Evolutionary conservation across 352 stramenopile species (phyloP).

Genomic region (Globisporangium irregulare): DNA sequence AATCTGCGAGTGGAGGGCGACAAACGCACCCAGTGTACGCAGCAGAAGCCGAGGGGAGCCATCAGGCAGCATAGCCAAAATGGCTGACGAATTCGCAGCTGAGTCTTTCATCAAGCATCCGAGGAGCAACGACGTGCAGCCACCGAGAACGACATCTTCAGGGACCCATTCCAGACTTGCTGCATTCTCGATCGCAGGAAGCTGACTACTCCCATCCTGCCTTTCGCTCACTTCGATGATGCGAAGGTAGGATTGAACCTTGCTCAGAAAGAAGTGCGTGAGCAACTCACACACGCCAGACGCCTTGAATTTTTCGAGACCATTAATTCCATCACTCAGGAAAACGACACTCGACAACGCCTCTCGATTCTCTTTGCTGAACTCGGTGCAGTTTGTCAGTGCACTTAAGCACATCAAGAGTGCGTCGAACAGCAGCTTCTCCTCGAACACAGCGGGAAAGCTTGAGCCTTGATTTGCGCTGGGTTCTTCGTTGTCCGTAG

Average conservation of each 20-base stretch:
- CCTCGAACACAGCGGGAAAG: constrained; percentile 16
- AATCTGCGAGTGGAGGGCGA: constrained; percentile 74
- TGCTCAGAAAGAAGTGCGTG: constrained; percentile 48
- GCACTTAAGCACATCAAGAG: constrained; percentile 61
- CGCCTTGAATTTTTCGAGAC: constrained; percentile 6
- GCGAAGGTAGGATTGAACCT: constrained; percentile 49
- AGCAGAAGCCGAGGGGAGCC: constrained; percentile 47
- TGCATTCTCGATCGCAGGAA: constrained; percentile 17
- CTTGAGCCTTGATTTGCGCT: not conserved
- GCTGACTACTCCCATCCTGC: constrained; percentile 1
- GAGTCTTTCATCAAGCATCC: constrained; percentile 71
- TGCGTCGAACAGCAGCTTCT: constrained; percentile 57
- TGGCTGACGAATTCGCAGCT: constrained; percentile 23
- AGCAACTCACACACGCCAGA: constrained; percentile 37
- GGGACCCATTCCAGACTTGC: constrained; percentile 44
- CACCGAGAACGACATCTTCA: constrained; percentile 74
- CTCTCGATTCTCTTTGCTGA: constrained; percentile 48
- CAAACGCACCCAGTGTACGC: constrained; percentile 57
- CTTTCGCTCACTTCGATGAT: constrained; percentile 40
- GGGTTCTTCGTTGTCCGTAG: not conserved
- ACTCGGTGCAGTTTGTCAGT: constrained; percentile 70
- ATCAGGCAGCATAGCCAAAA: constrained; percentile 45
- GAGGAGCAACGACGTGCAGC: constrained; percentile 61
- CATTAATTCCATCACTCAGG: not conserved
- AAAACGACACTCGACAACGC: constrained; percentile 27